Conservation (phyloP, 2,329 filamentous ascomycete genomes). For the Neonectria hederae region DNA sequence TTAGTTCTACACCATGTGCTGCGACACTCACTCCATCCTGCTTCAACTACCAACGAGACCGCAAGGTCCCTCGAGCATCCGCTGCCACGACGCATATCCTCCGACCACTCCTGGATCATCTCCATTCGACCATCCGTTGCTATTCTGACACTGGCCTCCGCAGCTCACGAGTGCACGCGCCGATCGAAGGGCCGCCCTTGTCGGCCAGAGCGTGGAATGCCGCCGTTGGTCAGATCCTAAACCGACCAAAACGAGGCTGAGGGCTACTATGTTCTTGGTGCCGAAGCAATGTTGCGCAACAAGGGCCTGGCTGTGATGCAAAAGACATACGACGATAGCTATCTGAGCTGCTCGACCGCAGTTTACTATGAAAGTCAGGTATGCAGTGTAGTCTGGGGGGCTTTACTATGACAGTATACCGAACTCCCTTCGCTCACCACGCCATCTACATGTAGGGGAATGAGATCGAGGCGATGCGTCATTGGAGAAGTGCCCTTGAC, state of each 20-base stretch:
- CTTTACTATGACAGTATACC: background rate
- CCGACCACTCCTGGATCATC: background rate
- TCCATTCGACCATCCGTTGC: background rate
- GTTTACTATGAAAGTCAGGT: conserved; percentile 97
- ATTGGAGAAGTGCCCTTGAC: conserved; percentile 88
- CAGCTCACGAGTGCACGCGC: conserved; percentile 13
- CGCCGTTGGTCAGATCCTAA: conserved; percentile 4
- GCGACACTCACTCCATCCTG: conserved; percentile 31
- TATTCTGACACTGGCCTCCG: conserved; percentile 7
- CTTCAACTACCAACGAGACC: conserved; percentile 25
- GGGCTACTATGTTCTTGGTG: conserved; percentile 42
- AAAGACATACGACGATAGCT: conserved; percentile 98
- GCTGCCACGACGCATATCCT: conserved; percentile 6
- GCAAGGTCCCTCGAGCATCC: conserved; percentile 8
- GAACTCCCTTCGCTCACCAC: conserved; percentile 15
- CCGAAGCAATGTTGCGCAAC: conserved; percentile 62
- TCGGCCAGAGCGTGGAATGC: background rate
- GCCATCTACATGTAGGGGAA: conserved; percentile 71
- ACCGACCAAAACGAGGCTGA: conserved; percentile 30
- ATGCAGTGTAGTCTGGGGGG: conserved; percentile 30
- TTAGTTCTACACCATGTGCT: conserved; percentile 29
- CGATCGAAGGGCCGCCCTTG: conserved; percentile 5
- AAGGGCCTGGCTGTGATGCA: conserved; percentile 77
- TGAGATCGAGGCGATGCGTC: conserved; percentile 87
- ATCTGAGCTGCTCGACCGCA: conserved; percentile 92